Percentiles rank a stretch among this genome's conserved stretches.
phyloP scores from a whole-genome alignment of 768 basidiomycete species.

The Boletus subparvulus region DNA sequence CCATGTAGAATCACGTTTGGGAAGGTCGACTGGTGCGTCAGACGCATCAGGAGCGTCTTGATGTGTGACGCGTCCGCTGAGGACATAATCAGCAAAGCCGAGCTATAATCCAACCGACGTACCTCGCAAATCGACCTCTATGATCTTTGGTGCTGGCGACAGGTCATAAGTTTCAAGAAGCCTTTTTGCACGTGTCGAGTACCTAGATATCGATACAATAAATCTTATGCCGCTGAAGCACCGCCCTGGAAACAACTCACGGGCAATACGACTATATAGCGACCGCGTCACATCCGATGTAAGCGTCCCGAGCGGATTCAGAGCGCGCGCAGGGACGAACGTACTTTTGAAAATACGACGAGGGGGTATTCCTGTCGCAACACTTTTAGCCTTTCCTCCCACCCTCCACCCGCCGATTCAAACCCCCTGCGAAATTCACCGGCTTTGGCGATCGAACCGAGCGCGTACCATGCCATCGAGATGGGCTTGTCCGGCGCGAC shows the following conservation, averaged over 20 bases:
- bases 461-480: conserved; percentile 54
- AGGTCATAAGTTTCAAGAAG: conserved; percentile 61
- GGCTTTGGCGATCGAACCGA: conserved; percentile 30
- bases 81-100: neutral
- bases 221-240: too few relatives aligned
- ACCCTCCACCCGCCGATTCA: conserved; percentile 39
- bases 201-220: too few relatives aligned
- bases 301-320: neutral
- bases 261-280: conserved; percentile 73
- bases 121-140: conserved; percentile 79
- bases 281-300: neutral
- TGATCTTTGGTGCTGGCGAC: conserved; percentile 59
- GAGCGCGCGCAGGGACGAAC: conserved; percentile 13
- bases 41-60: conserved; percentile 62
- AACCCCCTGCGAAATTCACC: neutral
- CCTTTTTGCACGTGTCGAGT: conserved; percentile 35
- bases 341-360: conserved; percentile 80
- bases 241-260: conserved; percentile 43
- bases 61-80: conserved; percentile 62
- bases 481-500: conserved; percentile 51
- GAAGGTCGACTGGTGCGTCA: conserved; percentile 69
- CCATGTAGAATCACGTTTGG: conserved; percentile 73
- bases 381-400: conserved; percentile 35
- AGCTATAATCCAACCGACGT: conserved; percentile 7
- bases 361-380: conserved; percentile 56